Conservation (phyloP, 345 rosid genomes). For the Lagerstroemia speciosa region DNA sequence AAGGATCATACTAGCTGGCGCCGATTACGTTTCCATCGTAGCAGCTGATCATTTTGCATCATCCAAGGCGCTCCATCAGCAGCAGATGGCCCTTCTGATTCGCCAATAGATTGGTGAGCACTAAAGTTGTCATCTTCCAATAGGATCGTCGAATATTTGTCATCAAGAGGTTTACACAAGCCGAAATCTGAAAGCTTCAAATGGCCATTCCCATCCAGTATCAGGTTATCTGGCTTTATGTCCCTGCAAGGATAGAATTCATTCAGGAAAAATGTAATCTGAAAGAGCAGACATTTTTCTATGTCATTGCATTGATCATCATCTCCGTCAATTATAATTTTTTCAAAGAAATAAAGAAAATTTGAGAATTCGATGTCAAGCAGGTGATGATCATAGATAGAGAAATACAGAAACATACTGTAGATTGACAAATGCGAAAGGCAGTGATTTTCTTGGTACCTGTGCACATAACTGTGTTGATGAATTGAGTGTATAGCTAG, state of each 20-base stretch:
- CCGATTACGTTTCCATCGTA: constrained; percentile 91
- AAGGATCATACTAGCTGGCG: constrained; percentile 68
- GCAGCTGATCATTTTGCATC: constrained; percentile 75
- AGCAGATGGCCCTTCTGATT: constrained; percentile 31
- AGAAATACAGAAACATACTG: background rate
- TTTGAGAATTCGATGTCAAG: background rate
- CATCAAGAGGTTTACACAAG: constrained; percentile 95
- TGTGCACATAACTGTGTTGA: constrained; percentile 75
- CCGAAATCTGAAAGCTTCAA: constrained; percentile 99
- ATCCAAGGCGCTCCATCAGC: constrained; percentile 55
- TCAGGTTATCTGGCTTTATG: constrained; percentile 94
- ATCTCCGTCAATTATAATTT: background rate
- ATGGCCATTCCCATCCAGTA: constrained; percentile 88
- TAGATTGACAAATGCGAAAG: background rate
- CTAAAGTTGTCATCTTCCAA: constrained; percentile 62
- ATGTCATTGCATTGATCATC: background rate
- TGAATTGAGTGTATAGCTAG: constrained; percentile 83
- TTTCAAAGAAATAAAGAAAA: background rate
- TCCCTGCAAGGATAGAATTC: constrained; percentile 50
- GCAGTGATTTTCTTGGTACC: constrained; percentile 24
- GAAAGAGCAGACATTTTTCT: background rate
- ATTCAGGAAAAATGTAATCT: constrained; percentile 11
- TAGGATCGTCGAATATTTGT: constrained; percentile 71
- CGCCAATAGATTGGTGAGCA: constrained; percentile 40
- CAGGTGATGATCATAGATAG: background rate